Evolutionary conservation across 2,329 filamentous ascomycete species (phyloP).

Genomic region (Aurifilum marmelostoma): DNA sequence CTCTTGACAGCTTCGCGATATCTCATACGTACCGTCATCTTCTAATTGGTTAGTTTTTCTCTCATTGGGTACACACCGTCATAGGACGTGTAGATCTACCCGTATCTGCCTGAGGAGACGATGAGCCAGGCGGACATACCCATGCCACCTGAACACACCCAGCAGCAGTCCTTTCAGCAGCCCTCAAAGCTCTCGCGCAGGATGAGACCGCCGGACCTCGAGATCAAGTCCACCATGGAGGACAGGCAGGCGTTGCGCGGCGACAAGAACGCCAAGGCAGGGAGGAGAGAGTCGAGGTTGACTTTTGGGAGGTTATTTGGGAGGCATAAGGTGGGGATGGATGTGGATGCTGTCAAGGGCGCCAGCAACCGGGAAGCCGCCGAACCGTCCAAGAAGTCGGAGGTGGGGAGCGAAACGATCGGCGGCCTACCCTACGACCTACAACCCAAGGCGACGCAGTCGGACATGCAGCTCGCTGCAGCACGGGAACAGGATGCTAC

Average conservation of each 20-base stretch:
- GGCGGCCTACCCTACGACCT: slow-evolving; percentile 21
- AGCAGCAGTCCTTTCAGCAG: slow-evolving; percentile 29
- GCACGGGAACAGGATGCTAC: slow-evolving; percentile 4
- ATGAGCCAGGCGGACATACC: slow-evolving; percentile 17
- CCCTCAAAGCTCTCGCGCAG: slow-evolving; percentile 36
- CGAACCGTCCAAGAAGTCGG: slow-evolving; percentile 15
- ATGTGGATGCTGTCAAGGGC: slow-evolving; percentile 36
- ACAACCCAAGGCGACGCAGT: slow-evolving; percentile 17
- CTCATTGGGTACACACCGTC: not conserved
- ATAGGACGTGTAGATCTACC: not conserved
- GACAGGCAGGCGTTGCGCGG: slow-evolving; percentile 48
- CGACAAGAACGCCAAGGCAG: slow-evolving; percentile 43
- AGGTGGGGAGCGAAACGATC: slow-evolving; percentile 13
- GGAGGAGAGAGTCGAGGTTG: slow-evolving; percentile 55
- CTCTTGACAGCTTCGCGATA: slow-evolving; percentile 2
- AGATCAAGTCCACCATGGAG: slow-evolving; percentile 38
- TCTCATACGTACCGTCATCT: not conserved
- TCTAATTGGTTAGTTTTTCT: not conserved
- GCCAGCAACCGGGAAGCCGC: slow-evolving; percentile 8
- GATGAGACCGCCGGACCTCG: slow-evolving; percentile 44
- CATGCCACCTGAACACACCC: not conserved
- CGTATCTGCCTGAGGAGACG: not conserved
- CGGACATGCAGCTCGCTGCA: slow-evolving; percentile 24
- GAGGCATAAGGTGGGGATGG: slow-evolving; percentile 45
- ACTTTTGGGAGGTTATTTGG: slow-evolving; percentile 57